Conservation (phyloP, 306 rosid species). For the Vachellia collinsii region DNA sequence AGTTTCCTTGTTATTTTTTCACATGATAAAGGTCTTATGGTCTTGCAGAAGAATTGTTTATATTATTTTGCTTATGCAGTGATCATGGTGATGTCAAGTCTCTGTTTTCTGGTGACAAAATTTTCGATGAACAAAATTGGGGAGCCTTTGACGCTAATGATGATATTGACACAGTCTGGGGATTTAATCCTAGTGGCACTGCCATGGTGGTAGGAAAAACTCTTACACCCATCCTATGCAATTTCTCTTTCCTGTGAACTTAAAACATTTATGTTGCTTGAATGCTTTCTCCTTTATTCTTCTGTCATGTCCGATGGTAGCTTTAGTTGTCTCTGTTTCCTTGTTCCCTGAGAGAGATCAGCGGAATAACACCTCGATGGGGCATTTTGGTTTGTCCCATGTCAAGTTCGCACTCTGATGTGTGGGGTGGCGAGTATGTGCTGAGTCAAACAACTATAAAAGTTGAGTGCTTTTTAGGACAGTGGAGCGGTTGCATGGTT, state of each 20-base stretch:
- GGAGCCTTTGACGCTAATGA: constrained; percentile 85
- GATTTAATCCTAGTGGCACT: constrained; percentile 61
- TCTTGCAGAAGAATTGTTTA: constrained; percentile 27
- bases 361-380: neutral
- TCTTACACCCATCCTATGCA: neutral
- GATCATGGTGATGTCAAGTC: constrained; percentile 71
- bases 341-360: neutral
- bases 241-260: neutral
- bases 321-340: neutral
- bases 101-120: constrained; percentile 67
- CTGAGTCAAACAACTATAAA: neutral
- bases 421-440: neutral
- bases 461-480: neutral
- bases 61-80: constrained; percentile 53
- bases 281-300: neutral
- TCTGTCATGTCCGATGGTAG: neutral
- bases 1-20: constrained; percentile 10
- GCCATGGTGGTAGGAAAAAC: constrained; percentile 53
- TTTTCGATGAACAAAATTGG: constrained; percentile 83
- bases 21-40: constrained; percentile 9
- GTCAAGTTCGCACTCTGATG: neutral
- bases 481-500: neutral
- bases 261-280: neutral
- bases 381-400: neutral
- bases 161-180: constrained; percentile 91